Conservation (phyloP, 164 flowering plant genomes). For the Stephania yunnanensis region DNA sequence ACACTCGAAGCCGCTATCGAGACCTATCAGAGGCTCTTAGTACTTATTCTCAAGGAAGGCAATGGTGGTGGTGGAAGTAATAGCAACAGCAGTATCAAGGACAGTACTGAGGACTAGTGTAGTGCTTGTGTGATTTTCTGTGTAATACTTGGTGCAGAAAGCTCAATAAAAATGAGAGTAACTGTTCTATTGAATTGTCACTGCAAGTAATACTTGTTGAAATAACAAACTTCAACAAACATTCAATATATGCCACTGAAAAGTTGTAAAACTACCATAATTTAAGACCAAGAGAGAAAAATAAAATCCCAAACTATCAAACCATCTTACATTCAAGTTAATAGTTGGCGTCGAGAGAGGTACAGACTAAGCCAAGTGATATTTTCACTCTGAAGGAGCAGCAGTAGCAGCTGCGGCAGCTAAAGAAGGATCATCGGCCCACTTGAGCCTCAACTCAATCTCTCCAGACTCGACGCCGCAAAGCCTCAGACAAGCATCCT, state of each 20-base stretch:
- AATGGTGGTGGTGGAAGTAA: constrained; percentile 15
- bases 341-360: too few species aligned
- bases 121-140: not conserved
- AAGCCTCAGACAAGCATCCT: constrained; percentile 70
- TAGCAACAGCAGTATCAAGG: not conserved
- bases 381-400: not conserved
- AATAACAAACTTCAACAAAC: too few species aligned
- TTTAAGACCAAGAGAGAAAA: too few species aligned
- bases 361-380: not conserved
- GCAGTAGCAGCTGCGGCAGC: constrained; percentile 2
- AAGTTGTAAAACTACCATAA: too few species aligned
- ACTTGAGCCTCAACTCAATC: constrained; percentile 58
- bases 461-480: constrained; percentile 74
- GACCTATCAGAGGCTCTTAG: constrained; percentile 38
- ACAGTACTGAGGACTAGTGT: not conserved
- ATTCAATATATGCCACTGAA: too few species aligned
- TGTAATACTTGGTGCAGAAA: not conserved
- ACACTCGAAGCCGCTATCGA: constrained; percentile 36
- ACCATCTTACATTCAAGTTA: not conserved
- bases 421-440: constrained; percentile 31
- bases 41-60: constrained; percentile 47
- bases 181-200: too few species aligned
- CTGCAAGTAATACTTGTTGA: too few species aligned
- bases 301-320: not conserved
- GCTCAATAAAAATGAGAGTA: not conserved